These are phyloP conservation scores for Danielia oregonensis DNA, from an alignment of 805 yeast species.

Conservation along the genomic window DNA sequence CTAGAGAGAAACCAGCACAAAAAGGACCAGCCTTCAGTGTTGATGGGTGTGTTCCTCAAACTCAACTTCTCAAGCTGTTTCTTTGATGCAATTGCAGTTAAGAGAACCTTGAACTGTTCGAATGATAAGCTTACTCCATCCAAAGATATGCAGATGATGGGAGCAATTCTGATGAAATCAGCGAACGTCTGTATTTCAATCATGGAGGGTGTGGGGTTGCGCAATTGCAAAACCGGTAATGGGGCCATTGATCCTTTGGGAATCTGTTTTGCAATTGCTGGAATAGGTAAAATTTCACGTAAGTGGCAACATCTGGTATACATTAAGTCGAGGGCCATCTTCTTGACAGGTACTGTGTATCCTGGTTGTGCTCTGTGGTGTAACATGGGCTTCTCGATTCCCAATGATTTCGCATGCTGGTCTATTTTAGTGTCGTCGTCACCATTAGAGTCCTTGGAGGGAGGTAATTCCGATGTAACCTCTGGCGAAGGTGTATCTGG, in stretches of 20 bases:
- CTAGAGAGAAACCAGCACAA: conserved; percentile 71
- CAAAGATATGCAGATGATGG: conserved; percentile 67
- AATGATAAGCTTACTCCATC: conserved; percentile 75
- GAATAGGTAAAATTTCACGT: conserved; percentile 87
- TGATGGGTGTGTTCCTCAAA: conserved; percentile 72
- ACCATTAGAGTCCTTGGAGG: conserved; percentile 21
- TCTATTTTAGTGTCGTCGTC: conserved; percentile 10
- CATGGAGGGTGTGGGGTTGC: conserved; percentile 87
- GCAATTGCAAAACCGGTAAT: conserved; percentile 61
- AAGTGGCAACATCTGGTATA: conserved; percentile 93
- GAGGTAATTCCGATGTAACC: conserved; percentile 20
- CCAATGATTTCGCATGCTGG: conserved; percentile 10
- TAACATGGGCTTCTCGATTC: conserved; percentile 13
- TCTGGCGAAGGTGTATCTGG: not conserved
- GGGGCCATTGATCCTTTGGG: conserved; percentile 77
- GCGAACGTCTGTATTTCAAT: conserved; percentile 85
- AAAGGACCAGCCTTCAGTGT: conserved; percentile 70
- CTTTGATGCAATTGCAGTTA: conserved; percentile 67
- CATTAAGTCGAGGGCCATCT: conserved; percentile 62
- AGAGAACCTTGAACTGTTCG: conserved; percentile 73
- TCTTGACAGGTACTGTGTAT: conserved; percentile 34
- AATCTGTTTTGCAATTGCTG: conserved; percentile 80
- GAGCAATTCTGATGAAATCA: conserved; percentile 84
- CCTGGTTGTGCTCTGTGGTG: conserved; percentile 4
- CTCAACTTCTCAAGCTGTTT: conserved; percentile 67